Evolutionary conservation across 805 yeast species (phyloP).

Genomic region (Sungouiella thailandica): DNA sequence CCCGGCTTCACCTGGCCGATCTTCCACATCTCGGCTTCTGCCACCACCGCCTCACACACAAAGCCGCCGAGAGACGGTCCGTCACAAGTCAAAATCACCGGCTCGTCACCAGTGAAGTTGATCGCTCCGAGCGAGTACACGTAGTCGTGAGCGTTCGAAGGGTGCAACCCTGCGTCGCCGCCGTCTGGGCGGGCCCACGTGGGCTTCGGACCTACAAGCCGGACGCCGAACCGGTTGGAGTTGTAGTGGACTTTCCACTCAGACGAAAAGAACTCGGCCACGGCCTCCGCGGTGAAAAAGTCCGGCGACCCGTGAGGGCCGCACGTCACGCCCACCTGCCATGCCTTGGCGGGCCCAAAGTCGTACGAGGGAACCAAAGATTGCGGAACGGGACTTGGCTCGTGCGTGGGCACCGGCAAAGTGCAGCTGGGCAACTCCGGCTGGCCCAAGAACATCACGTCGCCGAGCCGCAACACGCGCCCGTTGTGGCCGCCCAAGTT

Average conservation of each 20-base stretch:
- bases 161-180: slow-evolving; percentile 97
- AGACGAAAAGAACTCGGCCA: slow-evolving; percentile 66
- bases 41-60: slow-evolving; percentile 94
- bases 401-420: slow-evolving; percentile 66
- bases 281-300: slow-evolving; percentile 74
- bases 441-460: slow-evolving; percentile 81
- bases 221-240: slow-evolving; percentile 94
- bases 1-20: slow-evolving; percentile 98
- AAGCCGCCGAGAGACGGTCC: slow-evolving; percentile 98
- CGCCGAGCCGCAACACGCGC: slow-evolving; percentile 86
- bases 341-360: slow-evolving; percentile 38
- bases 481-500: slow-evolving; percentile 94
- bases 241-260: slow-evolving; percentile 96
- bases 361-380: slow-evolving; percentile 50
- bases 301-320: slow-evolving; percentile 99
- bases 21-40: slow-evolving; percentile 97
- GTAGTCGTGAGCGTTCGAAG: slow-evolving; percentile 97
- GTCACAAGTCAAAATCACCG: slow-evolving; percentile 93
- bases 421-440: slow-evolving; percentile 63
- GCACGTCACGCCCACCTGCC: slow-evolving; percentile 91
- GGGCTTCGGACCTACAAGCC: slow-evolving; percentile 93
- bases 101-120: slow-evolving; percentile 98
- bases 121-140: slow-evolving; percentile 95
- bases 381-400: slow-evolving; percentile 55
- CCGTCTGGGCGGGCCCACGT: slow-evolving; percentile 95